A percentile compares a stretch with the other conserved stretches of the same genome.
These are phyloP conservation scores for Zizania latifolia DNA, from an alignment of 176 grass and related monocot genomes.

Conservation along the genomic window DNA sequence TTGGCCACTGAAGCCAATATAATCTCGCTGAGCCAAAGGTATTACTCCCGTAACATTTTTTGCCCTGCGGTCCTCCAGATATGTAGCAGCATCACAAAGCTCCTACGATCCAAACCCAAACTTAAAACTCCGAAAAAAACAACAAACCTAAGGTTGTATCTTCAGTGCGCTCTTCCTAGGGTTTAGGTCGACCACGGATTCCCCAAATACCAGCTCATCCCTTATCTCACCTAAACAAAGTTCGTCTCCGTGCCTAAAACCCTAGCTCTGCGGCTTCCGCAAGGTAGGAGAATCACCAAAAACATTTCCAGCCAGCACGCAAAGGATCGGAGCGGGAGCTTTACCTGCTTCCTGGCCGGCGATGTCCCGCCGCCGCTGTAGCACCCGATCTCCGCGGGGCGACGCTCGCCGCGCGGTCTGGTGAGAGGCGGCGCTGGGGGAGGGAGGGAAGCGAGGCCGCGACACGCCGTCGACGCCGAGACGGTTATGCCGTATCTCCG, in stretches of 20 bases:
- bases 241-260: not conserved
- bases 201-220: not conserved
- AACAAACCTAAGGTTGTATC: no score
- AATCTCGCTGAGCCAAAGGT: not conserved
- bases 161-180: not conserved
- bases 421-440: not conserved
- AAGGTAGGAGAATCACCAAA: not conserved
- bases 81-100: not conserved
- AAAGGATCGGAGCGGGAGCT: not conserved
- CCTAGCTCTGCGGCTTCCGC: not conserved
- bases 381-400: not conserved
- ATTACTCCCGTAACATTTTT: not conserved
- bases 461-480: not conserved
- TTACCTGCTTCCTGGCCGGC: not conserved
- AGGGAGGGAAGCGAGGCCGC: not conserved
- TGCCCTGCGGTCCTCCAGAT: not conserved
- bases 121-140: not conserved
- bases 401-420: not conserved
- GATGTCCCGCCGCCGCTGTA: not conserved
- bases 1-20: not conserved
- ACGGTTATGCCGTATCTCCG: not conserved
- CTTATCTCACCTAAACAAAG: not conserved
- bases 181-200: not conserved
- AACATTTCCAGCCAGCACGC: not conserved
- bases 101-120: not conserved